Base-by-base conservation (phyloP, 495 filamentous ascomycete genomes). In the Stereocaulon alpinum region DNA sequence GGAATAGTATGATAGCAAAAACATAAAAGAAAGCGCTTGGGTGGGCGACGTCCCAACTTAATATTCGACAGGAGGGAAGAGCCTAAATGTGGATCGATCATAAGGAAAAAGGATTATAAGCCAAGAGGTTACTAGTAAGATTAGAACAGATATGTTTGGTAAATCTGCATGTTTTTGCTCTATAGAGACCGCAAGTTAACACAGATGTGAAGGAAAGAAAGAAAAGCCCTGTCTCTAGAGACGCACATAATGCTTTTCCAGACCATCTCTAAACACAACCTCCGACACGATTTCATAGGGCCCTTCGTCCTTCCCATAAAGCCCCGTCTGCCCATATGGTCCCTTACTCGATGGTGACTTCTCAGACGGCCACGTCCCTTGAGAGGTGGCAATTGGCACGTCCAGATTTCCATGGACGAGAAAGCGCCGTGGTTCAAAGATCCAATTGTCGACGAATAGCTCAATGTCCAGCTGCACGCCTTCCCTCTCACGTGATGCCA, bases 241-340 rank as follows among this genome's bases (percentile, higher is more conserved):
- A 20, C 54, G 50, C 6, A 61, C 54, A 40, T 59, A 64, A 9
- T 41, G 32, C 42, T 50, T 56, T 40, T 40, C 53, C 40, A 79
- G 65, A 24, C 71, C 78, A 42, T 66, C 60, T 22, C 73, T 66
- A 58, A 75, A 81, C 56, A 72, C 71, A 17, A 69, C 69, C 64
- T 80, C 78, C 1, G 63, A 52, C 7, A 73, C 63, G 32, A 60
- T 66, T 2, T 44, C 67, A 63, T 60, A 81, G 49, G 61, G 69
- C 53, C 68, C 73, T 56, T 76, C 75, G 41, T 74, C 74, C 53
- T 77, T 78, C 32, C 75, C 77, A 50, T 80, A 80, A 22, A 77
- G 64, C 0, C 78, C 78, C 7, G 75, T 78, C 45, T 68, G 67
- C n/a, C 78, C 78, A 54, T 79, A 80, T 1, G 78, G 78, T 0